Percentiles rank a stretch among this genome's conserved stretches.
phyloP scores from a whole-genome alignment of 345 rosid genomes.

The Anastatica hierochuntica region DNA sequence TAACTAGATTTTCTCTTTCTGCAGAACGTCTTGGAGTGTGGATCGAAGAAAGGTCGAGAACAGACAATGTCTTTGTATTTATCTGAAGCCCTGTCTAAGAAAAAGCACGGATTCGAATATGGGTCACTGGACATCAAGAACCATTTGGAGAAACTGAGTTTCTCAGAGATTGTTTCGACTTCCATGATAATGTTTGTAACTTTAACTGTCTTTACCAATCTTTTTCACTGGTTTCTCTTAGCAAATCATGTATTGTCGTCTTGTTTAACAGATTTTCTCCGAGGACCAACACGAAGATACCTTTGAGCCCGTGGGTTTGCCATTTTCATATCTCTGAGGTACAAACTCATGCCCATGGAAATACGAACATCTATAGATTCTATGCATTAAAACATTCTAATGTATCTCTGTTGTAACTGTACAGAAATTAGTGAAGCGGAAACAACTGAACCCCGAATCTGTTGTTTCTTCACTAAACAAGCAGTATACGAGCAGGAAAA shows the following conservation, averaged over 20 bases:
- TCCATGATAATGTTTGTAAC: slow-evolving; percentile 60
- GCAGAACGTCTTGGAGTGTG: slow-evolving; percentile 85
- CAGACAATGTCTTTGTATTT: slow-evolving; percentile 61
- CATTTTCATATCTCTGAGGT: slow-evolving; percentile 80
- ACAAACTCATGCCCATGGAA: slow-evolving; percentile 3
- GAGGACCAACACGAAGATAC: slow-evolving; percentile 19
- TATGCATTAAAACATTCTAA: not conserved
- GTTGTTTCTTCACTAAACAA: slow-evolving; percentile 39
- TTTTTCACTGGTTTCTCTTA: not conserved
- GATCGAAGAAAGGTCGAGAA: slow-evolving; percentile 49
- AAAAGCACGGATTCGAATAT: slow-evolving; percentile 78
- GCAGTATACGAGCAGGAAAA: slow-evolving; percentile 30
- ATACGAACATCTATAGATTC: not conserved
- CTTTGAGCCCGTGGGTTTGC: slow-evolving; percentile 70
- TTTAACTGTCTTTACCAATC: not conserved
- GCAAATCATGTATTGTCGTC: slow-evolving; percentile 22
- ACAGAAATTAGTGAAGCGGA: slow-evolving; percentile 58
- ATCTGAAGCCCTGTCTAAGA: slow-evolving; percentile 59
- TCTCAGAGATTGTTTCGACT: slow-evolving; percentile 65
- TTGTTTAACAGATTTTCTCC: slow-evolving; percentile 41
- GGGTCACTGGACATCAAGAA: slow-evolving; percentile 71
- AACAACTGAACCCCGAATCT: slow-evolving; percentile 34
- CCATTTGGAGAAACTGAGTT: slow-evolving; percentile 58
- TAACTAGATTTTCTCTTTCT: not conserved
- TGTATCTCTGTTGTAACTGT: slow-evolving; percentile 10